Evolutionary conservation across 108 stramenopile genomes (phyloP), one percentile per base, ranked within the genome.

Genomic region (Cylindrotheca fusiformis): DNA sequence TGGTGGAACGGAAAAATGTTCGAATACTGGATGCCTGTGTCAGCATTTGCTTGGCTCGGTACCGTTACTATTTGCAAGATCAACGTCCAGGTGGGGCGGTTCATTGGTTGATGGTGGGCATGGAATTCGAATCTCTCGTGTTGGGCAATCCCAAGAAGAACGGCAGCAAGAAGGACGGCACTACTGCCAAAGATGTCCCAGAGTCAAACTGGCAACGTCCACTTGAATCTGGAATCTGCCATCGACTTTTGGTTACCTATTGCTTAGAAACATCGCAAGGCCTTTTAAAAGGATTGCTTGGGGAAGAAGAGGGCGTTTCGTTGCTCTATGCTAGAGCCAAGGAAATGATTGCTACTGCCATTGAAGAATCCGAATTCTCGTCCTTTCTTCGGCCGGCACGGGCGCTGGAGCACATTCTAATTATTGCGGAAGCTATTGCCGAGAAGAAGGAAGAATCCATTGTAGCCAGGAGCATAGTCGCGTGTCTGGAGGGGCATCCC

Each of bases 11-110:
- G 45, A 84, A 83, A 53, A 84, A 80, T 36, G 55, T 68, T 33
- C 79, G 75, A 6, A 63, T 89, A 52, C 65, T 86, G 49, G 88
- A 93, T 65, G 91, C 79, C 5, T 87, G 84, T 56, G 80, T 75
- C 28, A 72, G 81, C 25, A 58, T 93, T 24, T 58, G 65, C 20
- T 67, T 87, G 52, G 65, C 66, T 51, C 68, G 86, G 57, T 80
- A 86, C 52, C 72, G 79, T 4, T 56, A 81, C 48, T 78, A 82
- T 50, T 47, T 62, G 3, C 48, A 56, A 1, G 65, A 58, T 29
- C 44, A 66, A 31, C 60, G 49, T 26, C 66, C 65, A 27, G 68
- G 72, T 2, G 72, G 75, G 19, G 76, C 79, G 1, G 71, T 76
- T 0, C 57, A 87, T 41, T 89, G 86, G 87, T 65, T 92, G 4